Evolutionary conservation across 2,329 filamentous ascomycete species (phyloP), one percentile per base, ranked within the genome.

Genomic region (Neofusicoccum ribis): DNA sequence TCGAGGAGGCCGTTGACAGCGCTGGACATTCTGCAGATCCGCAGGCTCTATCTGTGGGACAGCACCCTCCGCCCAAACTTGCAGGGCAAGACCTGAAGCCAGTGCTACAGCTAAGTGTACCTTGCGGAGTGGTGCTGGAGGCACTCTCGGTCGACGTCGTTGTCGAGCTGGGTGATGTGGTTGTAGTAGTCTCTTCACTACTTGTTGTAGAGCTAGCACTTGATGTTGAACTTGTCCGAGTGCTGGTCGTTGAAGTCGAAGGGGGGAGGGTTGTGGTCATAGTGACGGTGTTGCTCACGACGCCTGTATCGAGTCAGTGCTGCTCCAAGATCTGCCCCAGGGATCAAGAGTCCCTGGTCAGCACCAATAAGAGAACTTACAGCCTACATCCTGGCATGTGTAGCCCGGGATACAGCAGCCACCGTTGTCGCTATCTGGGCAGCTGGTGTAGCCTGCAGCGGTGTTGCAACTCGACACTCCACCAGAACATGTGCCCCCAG

Each of bases 331-430:
- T 12, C 7, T 52, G 31, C 23, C 12, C 17, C 27, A 31, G 27
- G 27, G 6, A 31, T 31, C 5, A 7, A 20, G 31, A 41, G 14
- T 51, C 27, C 5, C 8, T 11, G 15, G 27, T 14, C 49, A 27
- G 37, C 36, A 51, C 5, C n/a, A 46, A 34, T 20, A 17, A 6
- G 37, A 15, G 9, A 20, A 41, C 61, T 58, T 79, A 88, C 91
- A 94, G 27, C 91, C 91, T 65, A 88, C 80, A 17, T 88, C 88
- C 65, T 86, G 81, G 70, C 91, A 94, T 1, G 85, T 81, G 71
- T 87, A 93, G 4, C 89, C 90, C 0, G 87, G 82, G 11, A 93
- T 87, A 73, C 91, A 94, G 72, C 91, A 94, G 2, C 91, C 91
- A 14, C 90, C 91, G 3, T 90, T 91, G 0, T 88, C 74, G 39